phyloP scores from a whole-genome alignment of 2,329 filamentous ascomycete species.

The Dothidotthia symphoricarpi region DNA sequence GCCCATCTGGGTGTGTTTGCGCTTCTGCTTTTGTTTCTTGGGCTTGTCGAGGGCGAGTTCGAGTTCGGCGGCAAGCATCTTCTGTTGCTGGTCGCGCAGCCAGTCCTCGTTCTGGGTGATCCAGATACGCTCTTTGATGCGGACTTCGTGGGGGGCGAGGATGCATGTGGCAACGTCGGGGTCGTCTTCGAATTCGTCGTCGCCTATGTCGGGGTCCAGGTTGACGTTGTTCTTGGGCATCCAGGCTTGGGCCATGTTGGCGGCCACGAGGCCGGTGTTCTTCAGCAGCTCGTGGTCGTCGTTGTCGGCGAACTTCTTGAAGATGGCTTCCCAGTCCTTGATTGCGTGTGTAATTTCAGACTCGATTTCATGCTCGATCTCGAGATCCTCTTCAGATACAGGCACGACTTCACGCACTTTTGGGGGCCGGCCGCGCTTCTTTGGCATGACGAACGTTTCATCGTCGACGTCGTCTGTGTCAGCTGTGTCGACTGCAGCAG shows the following conservation, averaged over 20 bases:
- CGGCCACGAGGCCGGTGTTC: constrained; percentile 28
- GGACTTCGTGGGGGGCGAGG: constrained; percentile 69
- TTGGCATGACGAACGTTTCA: constrained; percentile 26
- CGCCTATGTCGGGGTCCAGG: constrained; percentile 60
- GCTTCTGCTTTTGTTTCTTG: constrained; percentile 50
- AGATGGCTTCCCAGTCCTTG: constrained; percentile 29
- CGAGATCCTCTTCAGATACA: constrained; percentile 48
- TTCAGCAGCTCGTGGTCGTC: constrained; percentile 31
- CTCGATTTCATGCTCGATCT: constrained; percentile 49
- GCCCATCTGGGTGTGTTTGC: constrained; percentile 40
- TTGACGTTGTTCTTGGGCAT: constrained; percentile 27
- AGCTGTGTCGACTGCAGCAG: neutral
- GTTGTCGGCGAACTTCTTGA: constrained; percentile 31
- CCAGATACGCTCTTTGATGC: constrained; percentile 89
- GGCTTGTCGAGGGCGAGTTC: constrained; percentile 52
- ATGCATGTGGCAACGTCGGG: constrained; percentile 81
- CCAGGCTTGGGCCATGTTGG: constrained; percentile 27
- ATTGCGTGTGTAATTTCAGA: constrained; percentile 44
- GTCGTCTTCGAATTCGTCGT: constrained; percentile 85
- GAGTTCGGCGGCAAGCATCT: constrained; percentile 70
- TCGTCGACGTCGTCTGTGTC: constrained; percentile 16
- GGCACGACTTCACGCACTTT: constrained; percentile 35
- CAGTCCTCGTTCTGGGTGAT: constrained; percentile 93
- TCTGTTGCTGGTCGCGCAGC: constrained; percentile 81
- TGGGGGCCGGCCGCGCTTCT: constrained; percentile 40